phyloP scores from a whole-genome alignment of 1,139 yeast species.

The Hansenula lynferdii region DNA sequence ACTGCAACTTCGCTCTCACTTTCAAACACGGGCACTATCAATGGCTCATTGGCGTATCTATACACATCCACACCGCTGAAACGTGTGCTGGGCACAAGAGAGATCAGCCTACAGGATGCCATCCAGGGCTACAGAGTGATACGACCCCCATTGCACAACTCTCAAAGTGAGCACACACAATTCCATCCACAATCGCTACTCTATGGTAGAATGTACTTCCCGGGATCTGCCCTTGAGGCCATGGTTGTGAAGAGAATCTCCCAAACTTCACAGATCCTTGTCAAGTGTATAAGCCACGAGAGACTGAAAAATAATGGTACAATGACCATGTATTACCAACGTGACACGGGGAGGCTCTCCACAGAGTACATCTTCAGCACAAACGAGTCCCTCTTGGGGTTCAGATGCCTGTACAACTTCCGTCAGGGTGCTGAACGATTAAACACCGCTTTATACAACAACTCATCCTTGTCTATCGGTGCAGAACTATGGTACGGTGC shows the following conservation, averaged over 20 bases:
- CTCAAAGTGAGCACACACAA: slow-evolving; percentile 9
- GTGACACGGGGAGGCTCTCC: slow-evolving; percentile 58
- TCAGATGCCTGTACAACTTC: slow-evolving; percentile 72
- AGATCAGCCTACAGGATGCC: slow-evolving; percentile 62
- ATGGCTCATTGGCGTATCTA: slow-evolving; percentile 81
- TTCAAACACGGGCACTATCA: slow-evolving; percentile 61
- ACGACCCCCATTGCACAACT: slow-evolving; percentile 33
- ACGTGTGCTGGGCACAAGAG: slow-evolving; percentile 46
- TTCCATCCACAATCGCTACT: slow-evolving; percentile 31
- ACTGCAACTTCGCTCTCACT: slow-evolving; percentile 76
- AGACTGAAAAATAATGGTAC: slow-evolving; percentile 51
- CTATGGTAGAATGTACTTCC: slow-evolving; percentile 87
- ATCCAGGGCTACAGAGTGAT: slow-evolving; percentile 72
- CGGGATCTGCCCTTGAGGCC: slow-evolving; percentile 85
- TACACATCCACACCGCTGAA: slow-evolving; percentile 61
- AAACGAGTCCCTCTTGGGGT: slow-evolving; percentile 82
- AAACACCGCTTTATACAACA: slow-evolving; percentile 32
- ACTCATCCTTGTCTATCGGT: slow-evolving; percentile 60
- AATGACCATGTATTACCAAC: slow-evolving; percentile 69
- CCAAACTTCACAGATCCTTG: slow-evolving; percentile 54
- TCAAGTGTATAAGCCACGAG: slow-evolving; percentile 75
- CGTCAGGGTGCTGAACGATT: slow-evolving; percentile 36
- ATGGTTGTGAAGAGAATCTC: slow-evolving; percentile 70
- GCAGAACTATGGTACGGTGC: slow-evolving; percentile 91
- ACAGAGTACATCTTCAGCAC: slow-evolving; percentile 85